Evolutionary conservation across 2,329 filamentous ascomycete species (phyloP).

Genomic region (Phyllosticta ampelicida): DNA sequence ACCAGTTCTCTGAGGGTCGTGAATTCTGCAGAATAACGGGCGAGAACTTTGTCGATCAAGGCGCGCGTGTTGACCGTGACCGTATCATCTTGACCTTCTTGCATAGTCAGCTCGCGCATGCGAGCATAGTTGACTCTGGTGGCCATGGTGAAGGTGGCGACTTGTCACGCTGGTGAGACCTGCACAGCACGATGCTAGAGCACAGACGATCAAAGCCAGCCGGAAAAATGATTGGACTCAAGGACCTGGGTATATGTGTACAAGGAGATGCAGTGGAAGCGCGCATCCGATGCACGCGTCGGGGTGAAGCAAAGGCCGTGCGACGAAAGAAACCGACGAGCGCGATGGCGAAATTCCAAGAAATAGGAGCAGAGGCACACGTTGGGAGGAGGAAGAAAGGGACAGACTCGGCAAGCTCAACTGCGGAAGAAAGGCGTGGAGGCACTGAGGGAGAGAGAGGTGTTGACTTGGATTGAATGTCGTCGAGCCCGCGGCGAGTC

Average conservation of each 20-base stretch:
- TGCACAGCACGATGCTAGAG: neutral
- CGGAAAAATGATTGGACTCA: neutral
- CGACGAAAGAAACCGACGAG: neutral
- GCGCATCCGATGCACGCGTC: neutral
- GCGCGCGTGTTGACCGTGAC: conserved; percentile 96
- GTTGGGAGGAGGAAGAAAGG: neutral
- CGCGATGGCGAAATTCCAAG: neutral
- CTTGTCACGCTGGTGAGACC: neutral
- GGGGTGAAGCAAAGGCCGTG: neutral
- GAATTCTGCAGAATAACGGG: conserved; percentile 94
- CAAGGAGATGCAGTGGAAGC: neutral
- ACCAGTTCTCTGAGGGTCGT: conserved; percentile 79
- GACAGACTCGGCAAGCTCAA: neutral
- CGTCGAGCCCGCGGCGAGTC: neutral
- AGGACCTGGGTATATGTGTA: neutral
- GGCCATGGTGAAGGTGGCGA: conserved; percentile 19
- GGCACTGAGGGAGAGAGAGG: neutral
- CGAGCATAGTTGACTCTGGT: conserved; percentile 44
- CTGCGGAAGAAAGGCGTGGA: neutral
- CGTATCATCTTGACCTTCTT: conserved; percentile 85
- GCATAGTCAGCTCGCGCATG: conserved; percentile 78
- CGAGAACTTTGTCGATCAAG: conserved; percentile 93
- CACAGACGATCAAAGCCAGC: neutral
- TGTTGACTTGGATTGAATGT: neutral
- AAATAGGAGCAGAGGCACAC: neutral